Evolutionary conservation across 768 basidiomycete species (phyloP).

Genomic region (Naganishia friedmannii): DNA sequence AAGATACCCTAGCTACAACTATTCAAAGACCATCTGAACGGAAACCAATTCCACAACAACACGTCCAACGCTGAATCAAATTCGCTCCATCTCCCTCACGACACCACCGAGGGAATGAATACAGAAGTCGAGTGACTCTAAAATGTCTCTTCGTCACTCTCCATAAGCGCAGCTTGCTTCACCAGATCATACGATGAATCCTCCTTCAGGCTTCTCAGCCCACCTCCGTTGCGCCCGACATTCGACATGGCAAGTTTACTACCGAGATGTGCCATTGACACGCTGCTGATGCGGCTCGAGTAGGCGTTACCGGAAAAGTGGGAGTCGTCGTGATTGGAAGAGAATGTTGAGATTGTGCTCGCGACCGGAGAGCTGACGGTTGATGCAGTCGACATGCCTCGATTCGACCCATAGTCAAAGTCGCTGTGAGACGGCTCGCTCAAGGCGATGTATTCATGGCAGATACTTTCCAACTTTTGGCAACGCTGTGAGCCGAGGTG

Average conservation of each 20-base stretch:
- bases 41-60: too few relatives aligned
- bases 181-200: conserved; percentile 27
- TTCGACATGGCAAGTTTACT: conserved; percentile 26
- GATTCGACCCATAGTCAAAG: neutral
- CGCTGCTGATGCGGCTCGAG: conserved; percentile 19
- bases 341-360: conserved; percentile 4
- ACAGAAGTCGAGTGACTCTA: too few relatives aligned
- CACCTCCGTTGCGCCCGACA: conserved; percentile 21
- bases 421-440: neutral
- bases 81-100: too few relatives aligned
- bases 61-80: too few relatives aligned
- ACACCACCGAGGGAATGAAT: too few relatives aligned
- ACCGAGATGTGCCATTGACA: conserved; percentile 17
- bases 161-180: conserved; percentile 18
- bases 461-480: conserved; percentile 20
- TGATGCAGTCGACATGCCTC: conserved; percentile 3
- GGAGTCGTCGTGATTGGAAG: conserved; percentile 3
- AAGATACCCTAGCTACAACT: too few relatives aligned
- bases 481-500: conserved; percentile 1
- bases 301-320: neutral
- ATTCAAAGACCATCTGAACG: too few relatives aligned
- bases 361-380: conserved; percentile 5
- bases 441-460: conserved; percentile 25
- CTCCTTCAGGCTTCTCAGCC: conserved; percentile 23
- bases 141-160: conserved; percentile 10